These are phyloP conservation scores for Microbotryum silenes-acaulis DNA, from an alignment of 1,284 basidiomycete genomes.

Conservation along the genomic window DNA sequence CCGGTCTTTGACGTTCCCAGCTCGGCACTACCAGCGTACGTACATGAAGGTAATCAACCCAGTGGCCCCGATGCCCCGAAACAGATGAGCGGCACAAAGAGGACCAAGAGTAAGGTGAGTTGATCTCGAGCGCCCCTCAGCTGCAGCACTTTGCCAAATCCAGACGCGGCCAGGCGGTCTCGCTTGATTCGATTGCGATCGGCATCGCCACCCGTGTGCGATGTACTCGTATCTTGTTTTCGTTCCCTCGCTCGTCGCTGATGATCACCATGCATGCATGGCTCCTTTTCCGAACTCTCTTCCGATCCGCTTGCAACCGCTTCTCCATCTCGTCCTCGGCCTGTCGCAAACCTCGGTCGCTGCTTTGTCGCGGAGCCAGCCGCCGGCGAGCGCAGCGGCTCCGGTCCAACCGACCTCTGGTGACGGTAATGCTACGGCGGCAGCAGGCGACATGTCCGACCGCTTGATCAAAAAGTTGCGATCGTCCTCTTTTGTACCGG, in stretches of 20 bases:
- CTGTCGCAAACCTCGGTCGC: background rate
- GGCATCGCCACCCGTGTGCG: too few relatives aligned
- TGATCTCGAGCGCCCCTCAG: too few relatives aligned
- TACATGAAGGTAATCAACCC: slow-evolving; percentile 24
- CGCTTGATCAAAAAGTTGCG: slow-evolving; percentile 30
- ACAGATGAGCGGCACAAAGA: slow-evolving; percentile 24
- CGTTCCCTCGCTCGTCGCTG: too few relatives aligned
- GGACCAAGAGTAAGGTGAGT: slow-evolving; percentile 17
- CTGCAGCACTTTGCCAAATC: too few relatives aligned
- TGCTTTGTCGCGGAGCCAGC: background rate
- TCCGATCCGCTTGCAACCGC: background rate
- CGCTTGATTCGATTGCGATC: too few relatives aligned
- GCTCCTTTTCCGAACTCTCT: background rate
- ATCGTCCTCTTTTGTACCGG: slow-evolving; percentile 29
- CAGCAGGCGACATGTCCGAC: slow-evolving; percentile 7
- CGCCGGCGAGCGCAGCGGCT: background rate
- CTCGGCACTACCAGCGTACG: slow-evolving; percentile 24
- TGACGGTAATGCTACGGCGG: background rate
- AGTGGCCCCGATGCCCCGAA: background rate
- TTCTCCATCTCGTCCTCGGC: background rate
- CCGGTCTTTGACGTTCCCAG: slow-evolving; percentile 3
- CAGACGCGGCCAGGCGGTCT: too few relatives aligned
- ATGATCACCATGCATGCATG: background rate
- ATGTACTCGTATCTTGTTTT: too few relatives aligned
- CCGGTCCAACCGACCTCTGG: slow-evolving; percentile 3